phyloP scores from a whole-genome alignment of 768 basidiomycete species.

The Russula sp. region DNA sequence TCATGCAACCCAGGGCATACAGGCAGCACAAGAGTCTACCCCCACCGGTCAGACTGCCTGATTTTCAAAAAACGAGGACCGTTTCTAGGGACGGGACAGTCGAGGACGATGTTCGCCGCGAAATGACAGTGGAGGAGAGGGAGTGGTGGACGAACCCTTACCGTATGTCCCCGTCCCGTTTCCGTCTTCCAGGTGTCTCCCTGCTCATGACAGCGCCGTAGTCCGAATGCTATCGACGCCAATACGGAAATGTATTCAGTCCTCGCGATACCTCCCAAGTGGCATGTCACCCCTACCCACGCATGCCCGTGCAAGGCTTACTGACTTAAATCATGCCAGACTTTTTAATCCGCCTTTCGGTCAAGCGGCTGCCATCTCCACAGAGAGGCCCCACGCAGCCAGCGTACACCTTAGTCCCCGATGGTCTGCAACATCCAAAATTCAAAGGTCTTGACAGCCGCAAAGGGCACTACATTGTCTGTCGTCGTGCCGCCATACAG shows the following conservation, averaged over 20 bases:
- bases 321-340: conserved; percentile 34
- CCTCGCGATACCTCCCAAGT: conserved; percentile 45
- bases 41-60: conserved; percentile 36
- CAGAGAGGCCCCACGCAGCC: conserved; percentile 24
- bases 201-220: conserved; percentile 22
- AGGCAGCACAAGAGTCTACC: conserved; percentile 50
- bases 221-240: conserved; percentile 70
- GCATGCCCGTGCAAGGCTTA: neutral
- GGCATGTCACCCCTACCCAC: conserved; percentile 32
- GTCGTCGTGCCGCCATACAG: conserved; percentile 46
- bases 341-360: conserved; percentile 55
- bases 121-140: conserved; percentile 57
- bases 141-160: conserved; percentile 72
- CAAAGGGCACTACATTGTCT: conserved; percentile 47
- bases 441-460: conserved; percentile 44
- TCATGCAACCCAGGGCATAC: conserved; percentile 45
- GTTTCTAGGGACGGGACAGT: conserved; percentile 16
- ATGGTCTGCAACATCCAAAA: conserved; percentile 60
- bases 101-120: conserved; percentile 31
- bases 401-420: conserved; percentile 35
- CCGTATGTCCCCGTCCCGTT: conserved; percentile 35
- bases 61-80: conserved; percentile 23
- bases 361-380: conserved; percentile 35
- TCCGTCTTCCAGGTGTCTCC: neutral
- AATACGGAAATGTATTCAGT: conserved; percentile 47